Base-by-base conservation (phyloP, 2,329 filamentous ascomycete genomes). In the Pyrenophora graminea region DNA sequence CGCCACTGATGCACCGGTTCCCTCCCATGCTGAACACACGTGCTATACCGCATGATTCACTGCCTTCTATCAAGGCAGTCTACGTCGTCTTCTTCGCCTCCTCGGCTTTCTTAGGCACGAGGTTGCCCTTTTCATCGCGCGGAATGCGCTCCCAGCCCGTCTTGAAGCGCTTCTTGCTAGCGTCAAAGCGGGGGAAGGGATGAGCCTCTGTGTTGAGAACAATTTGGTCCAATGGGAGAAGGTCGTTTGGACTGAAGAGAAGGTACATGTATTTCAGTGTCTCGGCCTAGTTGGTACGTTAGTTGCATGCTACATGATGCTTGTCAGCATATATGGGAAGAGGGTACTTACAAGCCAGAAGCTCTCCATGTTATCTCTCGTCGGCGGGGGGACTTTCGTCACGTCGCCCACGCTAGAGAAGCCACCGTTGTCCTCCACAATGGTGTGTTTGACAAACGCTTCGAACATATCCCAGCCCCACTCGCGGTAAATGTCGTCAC, bases 391-490 rank as follows among this genome's bases (percentile, higher is more conserved):
- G 8, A 94, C 75, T 4, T 76, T 74, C 59, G 87, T 86, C 21
- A 91, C 92, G 68, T 95, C 85, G 15, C 81, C 81, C 55, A 97
- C 79, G 59, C 88, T 92, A 1, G 90, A 91, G 69, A 95, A 97
- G 0, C 91, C 91, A 33, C 86, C 86, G 32, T 85, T 85, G 33
- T 92, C 87, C 37, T 84, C 80, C 2, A 96, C 88, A 6, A 88
- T 85, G 0, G 90, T 96, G 74, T 96, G 83, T 66, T 91, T 87
- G 74, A 93, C 81, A 70, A 99, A 99, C 0, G 88, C 86, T 71
- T 90, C 86, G 77, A 99, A 99, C 87, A 99, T 97, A 63, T 96
- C 88, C 94, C 94, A 99, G 12, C 94, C 94, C 93, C 93, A 97
- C 66, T 97, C 86, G 21, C 94, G 85, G 74, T 99, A 99, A 59